These are phyloP conservation scores for Backusella morwellensis DNA, from an alignment of 192 early-diverging fungal species.

Conservation along the genomic window DNA sequence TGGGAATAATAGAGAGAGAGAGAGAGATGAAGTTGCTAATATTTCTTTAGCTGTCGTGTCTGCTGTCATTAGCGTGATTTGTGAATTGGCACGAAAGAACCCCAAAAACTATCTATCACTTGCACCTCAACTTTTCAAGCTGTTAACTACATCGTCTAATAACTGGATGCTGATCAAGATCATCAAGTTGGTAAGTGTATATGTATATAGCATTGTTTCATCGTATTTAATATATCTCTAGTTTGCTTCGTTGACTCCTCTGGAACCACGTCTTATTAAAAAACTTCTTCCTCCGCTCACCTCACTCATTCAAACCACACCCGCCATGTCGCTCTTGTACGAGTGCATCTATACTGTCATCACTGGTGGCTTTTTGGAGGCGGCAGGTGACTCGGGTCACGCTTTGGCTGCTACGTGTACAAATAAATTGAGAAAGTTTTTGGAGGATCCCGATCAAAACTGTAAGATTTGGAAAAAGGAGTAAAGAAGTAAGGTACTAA, in stretches of 20 bases:
- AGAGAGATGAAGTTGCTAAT: background rate
- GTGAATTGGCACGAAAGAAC: conserved; percentile 91
- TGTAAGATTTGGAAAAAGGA: conserved; percentile 42
- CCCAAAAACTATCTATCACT: conserved; percentile 92
- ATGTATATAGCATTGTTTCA: background rate
- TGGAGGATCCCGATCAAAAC: conserved; percentile 91
- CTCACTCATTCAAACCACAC: conserved; percentile 81
- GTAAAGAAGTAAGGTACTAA: background rate
- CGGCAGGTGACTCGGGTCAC: conserved; percentile 48
- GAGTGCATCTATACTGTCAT: conserved; percentile 96
- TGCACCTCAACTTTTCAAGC: conserved; percentile 90
- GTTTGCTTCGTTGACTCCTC: conserved; percentile 89
- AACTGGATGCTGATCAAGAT: conserved; percentile 99
- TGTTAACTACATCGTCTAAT: conserved; percentile 87
- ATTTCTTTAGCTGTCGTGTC: conserved; percentile 75
- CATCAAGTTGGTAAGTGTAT: conserved; percentile 79
- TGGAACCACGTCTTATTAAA: conserved; percentile 90
- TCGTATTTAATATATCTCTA: conserved; percentile 13
- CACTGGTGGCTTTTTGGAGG: conserved; percentile 81
- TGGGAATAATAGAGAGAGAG: background rate
- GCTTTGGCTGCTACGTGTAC: conserved; percentile 81
- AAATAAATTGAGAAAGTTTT: conserved; percentile 75
- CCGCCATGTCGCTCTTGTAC: conserved; percentile 96
- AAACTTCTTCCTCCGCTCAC: conserved; percentile 86
- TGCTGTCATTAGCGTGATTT: conserved; percentile 93